These are phyloP conservation scores for Sphagnum magellanicum DNA, from an alignment of 228 moss, liverwort and hornwort species.

Conservation along the genomic window DNA sequence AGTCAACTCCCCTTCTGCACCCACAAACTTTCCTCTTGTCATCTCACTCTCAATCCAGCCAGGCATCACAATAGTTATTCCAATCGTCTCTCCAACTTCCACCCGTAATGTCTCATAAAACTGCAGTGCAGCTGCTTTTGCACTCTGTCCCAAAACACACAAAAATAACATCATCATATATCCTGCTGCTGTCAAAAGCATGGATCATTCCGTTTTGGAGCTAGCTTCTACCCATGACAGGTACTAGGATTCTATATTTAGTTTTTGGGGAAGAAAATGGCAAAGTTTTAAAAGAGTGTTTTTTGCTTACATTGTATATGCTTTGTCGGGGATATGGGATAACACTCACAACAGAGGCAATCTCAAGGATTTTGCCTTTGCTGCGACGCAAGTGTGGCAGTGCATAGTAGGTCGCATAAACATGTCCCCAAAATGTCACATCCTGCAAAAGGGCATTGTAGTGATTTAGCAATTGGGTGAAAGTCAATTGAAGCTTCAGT, in stretches of 20 bases:
- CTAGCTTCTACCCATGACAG: too few relatives aligned
- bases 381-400: conserved; percentile 34
- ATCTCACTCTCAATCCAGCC: conserved; percentile 47
- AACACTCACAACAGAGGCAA: conserved; percentile 34
- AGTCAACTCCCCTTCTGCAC: conserved; percentile 5
- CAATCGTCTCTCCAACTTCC: conserved; percentile 31
- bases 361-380: conserved; percentile 36
- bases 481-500: too few relatives aligned
- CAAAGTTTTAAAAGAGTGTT: too few relatives aligned
- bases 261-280: too few relatives aligned
- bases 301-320: conserved; percentile 34
- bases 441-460: conserved; percentile 10
- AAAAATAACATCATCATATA: not conserved
- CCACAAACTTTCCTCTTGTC: conserved; percentile 21
- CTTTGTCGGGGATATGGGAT: conserved; percentile 35
- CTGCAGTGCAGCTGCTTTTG: conserved; percentile 24
- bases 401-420: conserved; percentile 35
- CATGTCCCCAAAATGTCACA: conserved; percentile 34
- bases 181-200: not conserved
- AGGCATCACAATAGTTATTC: conserved; percentile 40
- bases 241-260: too few relatives aligned
- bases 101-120: conserved; percentile 45
- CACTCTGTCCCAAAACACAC: conserved; percentile 13
- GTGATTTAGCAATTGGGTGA: too few relatives aligned
- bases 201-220: too few relatives aligned